A percentile compares a stretch with the other conserved stretches of the same genome.
These are phyloP conservation scores for Huntiella omanensis DNA, from an alignment of 2,329 filamentous ascomycete genomes.

Conservation along the genomic window DNA sequence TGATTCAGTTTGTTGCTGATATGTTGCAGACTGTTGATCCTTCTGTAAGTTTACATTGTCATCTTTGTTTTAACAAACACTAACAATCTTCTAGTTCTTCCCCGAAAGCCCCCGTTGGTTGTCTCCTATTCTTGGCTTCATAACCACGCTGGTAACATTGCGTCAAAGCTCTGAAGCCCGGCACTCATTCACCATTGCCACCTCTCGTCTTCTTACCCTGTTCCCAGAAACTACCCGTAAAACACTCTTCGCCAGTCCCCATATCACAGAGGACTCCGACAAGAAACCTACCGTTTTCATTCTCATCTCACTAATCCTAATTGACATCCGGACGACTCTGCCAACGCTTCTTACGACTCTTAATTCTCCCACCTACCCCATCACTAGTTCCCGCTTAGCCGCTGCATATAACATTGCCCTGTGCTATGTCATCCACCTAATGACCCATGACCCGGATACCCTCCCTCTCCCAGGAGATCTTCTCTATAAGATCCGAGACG, in stretches of 20 bases:
- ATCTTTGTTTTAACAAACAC: neutral
- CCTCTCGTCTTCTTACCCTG: conserved; percentile 35
- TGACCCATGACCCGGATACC: conserved; percentile 29
- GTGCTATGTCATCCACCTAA: conserved; percentile 38
- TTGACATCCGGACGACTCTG: conserved; percentile 44
- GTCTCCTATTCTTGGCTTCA: conserved; percentile 24
- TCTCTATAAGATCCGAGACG: conserved; percentile 40
- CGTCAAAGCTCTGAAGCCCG: conserved; percentile 36
- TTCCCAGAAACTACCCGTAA: conserved; percentile 29
- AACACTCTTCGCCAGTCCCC: conserved; percentile 32
- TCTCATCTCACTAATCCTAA: conserved; percentile 43
- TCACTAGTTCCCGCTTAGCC: conserved; percentile 33
- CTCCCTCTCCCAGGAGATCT: conserved; percentile 18
- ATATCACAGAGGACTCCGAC: neutral
- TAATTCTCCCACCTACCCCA: conserved; percentile 33
- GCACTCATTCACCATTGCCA: conserved; percentile 38
- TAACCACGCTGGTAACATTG: conserved; percentile 34
- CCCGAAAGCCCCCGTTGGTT: conserved; percentile 36
- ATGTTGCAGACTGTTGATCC: conserved; percentile 31
- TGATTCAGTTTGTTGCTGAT: conserved; percentile 36
- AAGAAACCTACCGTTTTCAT: conserved; percentile 23
- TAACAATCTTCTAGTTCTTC: conserved; percentile 23
- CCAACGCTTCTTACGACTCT: conserved; percentile 40
- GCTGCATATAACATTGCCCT: conserved; percentile 44
- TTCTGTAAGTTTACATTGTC: conserved; percentile 21